Percentiles rank a stretch among this genome's conserved stretches.
Conservation (phyloP, 2,329 filamentous ascomycete species). For the Sclerotinia nivalis region DNA sequence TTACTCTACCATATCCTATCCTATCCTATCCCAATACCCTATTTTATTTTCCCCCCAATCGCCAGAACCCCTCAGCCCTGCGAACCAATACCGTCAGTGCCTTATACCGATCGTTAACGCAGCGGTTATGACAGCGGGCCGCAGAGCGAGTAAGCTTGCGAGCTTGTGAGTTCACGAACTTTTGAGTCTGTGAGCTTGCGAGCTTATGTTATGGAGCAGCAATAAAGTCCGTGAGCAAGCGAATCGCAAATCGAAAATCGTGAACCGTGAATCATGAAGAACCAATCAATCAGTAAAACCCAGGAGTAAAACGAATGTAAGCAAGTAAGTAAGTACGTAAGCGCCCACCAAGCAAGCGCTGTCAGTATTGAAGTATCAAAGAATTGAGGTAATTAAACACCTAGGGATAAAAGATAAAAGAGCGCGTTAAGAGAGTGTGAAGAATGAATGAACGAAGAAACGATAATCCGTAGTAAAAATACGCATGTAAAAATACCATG, state of each 20-base stretch:
- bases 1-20: no score
- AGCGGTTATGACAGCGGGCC: no score
- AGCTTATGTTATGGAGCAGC: neutral
- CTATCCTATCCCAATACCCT: no score
- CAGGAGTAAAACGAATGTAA: neutral
- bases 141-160: neutral
- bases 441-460: neutral
- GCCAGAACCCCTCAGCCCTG: neutral
- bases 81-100: neutral
- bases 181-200: neutral
- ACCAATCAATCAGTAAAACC: neutral
- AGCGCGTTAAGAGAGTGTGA: neutral
- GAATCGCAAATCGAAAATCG: neutral
- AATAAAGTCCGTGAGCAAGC: neutral
- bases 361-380: no score
- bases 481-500: no score
- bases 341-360: neutral
- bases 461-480: neutral
- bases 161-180: no score
- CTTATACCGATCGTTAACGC: neutral
- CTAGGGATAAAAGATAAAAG: no score
- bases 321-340: neutral
- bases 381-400: no score
- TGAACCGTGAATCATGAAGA: neutral
- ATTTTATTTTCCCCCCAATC: neutral